Base-by-base conservation (phyloP, 192 early-diverging fungal genomes). In the Chytriomyces sp. region DNA sequence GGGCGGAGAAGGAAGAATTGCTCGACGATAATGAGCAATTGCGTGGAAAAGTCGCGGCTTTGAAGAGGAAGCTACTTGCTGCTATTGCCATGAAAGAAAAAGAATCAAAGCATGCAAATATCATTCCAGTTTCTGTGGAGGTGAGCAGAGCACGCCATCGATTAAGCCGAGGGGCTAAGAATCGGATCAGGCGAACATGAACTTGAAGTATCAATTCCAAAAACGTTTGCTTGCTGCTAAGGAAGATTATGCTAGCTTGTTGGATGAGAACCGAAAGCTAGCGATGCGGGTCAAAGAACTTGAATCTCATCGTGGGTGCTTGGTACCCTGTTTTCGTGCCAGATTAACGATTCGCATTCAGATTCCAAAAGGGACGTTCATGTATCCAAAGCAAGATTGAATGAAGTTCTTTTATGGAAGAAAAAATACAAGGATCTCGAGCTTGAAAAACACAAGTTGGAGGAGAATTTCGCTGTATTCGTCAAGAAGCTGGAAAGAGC, bases 331-430 rank as follows among this genome's bases (percentile, higher is more conserved):
- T 44, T 58, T 69, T 7, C 17, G 26, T 28, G 28, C 57, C 12
- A 12, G 1, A 26, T 58, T 60, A 12, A n/a, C 58, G 26, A 12
- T 37, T 2, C 14, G 25, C n/a, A 6, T 22, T n/a, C 31, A 71
- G 70, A 64, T 38, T 52, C 59, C 4, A 61, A 73, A 36, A 59
- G 71, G 5, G 61, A 73, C 14, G 71, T 64, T 5, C 41, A 73
- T 53, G 59, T 64, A 22, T 69, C 74, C 17, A 56, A 58, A 39
- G 68, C 68, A 32, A 52, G 65, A 44, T 22, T 75, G 14, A 75
- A 75, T 32, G 74, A 75, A 54, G 62, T 75, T 4, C 39, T 75
- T 5, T 26, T 69, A 17, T 75, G 74, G 74, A 75, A 75, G 40
- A 75, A 75, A 52, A 67, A 69, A 38, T 68, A 36, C 32, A 58